Evolutionary conservation across 768 basidiomycete species (phyloP).

Genomic region (Tylopilus sp.): DNA sequence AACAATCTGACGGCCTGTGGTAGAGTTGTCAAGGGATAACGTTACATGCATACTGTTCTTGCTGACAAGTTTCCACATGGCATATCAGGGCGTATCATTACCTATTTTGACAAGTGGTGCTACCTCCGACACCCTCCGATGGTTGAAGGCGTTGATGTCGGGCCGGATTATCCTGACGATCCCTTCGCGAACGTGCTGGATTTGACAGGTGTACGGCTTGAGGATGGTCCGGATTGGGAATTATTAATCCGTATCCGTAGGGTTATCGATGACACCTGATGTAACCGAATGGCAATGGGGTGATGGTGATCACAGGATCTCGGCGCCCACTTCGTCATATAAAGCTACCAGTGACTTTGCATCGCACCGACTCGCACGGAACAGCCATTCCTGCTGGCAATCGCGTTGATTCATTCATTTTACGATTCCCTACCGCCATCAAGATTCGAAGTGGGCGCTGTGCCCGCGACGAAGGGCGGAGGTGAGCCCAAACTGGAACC

Average conservation of each 20-base stretch:
- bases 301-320: conserved; percentile 17
- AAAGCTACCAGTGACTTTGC: conserved; percentile 9
- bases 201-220: conserved; percentile 18
- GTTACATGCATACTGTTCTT: conserved; percentile 6
- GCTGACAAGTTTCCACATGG: conserved; percentile 17
- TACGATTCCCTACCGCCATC: conserved; percentile 7
- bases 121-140: conserved; percentile 29
- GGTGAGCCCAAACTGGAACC: conserved; percentile 7
- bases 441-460: conserved; percentile 19
- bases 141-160: conserved; percentile 13
- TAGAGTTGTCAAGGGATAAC: conserved; percentile 13
- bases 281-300: conserved; percentile 12
- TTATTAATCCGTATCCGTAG: conserved; percentile 24
- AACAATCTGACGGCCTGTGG: conserved; percentile 2
- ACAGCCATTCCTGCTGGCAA: conserved; percentile 14
- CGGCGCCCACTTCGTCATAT: conserved; percentile 5
- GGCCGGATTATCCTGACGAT: conserved; percentile 32
- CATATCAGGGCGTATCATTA: conserved; percentile 22
- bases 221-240: conserved; percentile 18
- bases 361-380: conserved; percentile 26
- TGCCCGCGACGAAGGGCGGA: conserved; percentile 19
- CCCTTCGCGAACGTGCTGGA: conserved; percentile 27
- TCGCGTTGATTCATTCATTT: conserved; percentile 23
- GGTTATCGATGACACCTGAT: conserved; percentile 22
- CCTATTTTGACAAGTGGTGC: conserved; percentile 9